Evolutionary conservation across 1,284 basidiomycete genomes (phyloP).

Genomic region (Ganoderma meredithae): DNA sequence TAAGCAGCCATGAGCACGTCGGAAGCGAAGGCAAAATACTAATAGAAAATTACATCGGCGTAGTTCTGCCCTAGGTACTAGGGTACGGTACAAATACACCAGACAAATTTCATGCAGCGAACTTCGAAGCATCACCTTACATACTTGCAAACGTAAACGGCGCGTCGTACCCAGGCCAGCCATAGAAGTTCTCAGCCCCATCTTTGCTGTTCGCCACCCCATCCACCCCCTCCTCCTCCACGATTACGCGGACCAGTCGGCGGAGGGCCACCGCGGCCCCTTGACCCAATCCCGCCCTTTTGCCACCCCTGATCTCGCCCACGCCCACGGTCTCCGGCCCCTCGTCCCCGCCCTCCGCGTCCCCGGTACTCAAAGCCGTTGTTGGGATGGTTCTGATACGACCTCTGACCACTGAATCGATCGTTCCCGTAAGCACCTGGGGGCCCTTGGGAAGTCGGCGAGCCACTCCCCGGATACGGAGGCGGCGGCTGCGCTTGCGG

Average conservation of each 20-base stretch:
- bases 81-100: conserved; percentile 12
- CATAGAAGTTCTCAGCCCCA: conserved; percentile 20
- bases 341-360: conserved; percentile 40
- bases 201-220: conserved; percentile 29
- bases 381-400: conserved; percentile 2
- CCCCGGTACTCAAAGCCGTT: conserved; percentile 32
- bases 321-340: conserved; percentile 41
- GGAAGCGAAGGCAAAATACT: not conserved
- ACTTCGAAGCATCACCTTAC: conserved; percentile 8
- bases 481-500: conserved; percentile 9
- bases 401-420: not conserved
- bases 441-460: conserved; percentile 5
- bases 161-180: not conserved
- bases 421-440: conserved; percentile 8
- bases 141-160: not conserved
- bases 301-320: conserved; percentile 67
- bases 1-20: not conserved
- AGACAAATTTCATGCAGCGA: not conserved
- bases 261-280: conserved; percentile 35
- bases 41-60: not conserved
- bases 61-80: not conserved
- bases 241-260: conserved; percentile 30
- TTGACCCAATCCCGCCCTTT: conserved; percentile 29
- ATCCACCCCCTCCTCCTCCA: conserved; percentile 29
- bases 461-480: conserved; percentile 8